Conservation (phyloP, 441 rosid species). For the Gossypium schwendimanii region DNA sequence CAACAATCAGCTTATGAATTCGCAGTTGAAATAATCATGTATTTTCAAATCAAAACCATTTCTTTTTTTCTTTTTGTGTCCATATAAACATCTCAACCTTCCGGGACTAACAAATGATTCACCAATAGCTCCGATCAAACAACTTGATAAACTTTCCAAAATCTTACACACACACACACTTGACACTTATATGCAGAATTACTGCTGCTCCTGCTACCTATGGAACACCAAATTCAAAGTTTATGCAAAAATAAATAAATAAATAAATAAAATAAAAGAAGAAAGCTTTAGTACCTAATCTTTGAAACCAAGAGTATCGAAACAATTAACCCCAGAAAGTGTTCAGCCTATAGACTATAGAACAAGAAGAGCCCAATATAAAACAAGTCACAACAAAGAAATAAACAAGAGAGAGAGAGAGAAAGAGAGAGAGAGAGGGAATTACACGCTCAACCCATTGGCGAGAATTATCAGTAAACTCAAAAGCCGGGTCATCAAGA, state of each 20-base stretch:
- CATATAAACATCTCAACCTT: background rate
- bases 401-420: background rate
- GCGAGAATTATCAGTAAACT: slow-evolving; percentile 32
- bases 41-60: background rate
- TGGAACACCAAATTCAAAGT: background rate
- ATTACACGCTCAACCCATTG: slow-evolving; percentile 37
- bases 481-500: slow-evolving; percentile 42
- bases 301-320: background rate
- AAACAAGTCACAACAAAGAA: background rate
- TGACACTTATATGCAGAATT: background rate
- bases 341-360: background rate
- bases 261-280: background rate
- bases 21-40: background rate
- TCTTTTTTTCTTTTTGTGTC: background rate
- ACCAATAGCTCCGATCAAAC: background rate
- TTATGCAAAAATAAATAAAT: background rate
- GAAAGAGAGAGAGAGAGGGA: background rate
- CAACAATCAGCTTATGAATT: no score
- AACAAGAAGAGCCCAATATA: background rate
- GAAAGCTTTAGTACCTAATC: background rate
- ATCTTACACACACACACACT: background rate
- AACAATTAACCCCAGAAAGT: background rate
- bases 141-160: background rate
- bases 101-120: background rate
- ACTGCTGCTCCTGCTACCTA: background rate